Base-by-base conservation (phyloP, 192 early-diverging fungal species). In the Obelidium mucronatum region DNA sequence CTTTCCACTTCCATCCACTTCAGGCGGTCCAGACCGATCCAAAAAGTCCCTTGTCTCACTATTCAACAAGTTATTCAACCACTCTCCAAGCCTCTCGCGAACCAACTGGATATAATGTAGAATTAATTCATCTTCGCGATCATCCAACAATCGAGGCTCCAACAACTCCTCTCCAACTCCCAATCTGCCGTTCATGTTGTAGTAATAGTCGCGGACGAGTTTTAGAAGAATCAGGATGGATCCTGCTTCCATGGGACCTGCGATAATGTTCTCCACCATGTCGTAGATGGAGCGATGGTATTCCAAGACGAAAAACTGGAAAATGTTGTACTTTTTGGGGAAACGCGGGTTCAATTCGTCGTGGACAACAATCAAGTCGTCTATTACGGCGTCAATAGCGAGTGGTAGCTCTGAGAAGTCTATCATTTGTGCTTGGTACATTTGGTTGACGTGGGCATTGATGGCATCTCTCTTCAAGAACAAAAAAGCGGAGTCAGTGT, bases 251-350 rank as follows among this genome's bases (percentile, higher is more conserved):
- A 97, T 87, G 24, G 82, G 83, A 1, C 80, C 83, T 0, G 85
- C 77, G 1, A 91, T 90, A 73, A 98, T 90, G 67, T 86, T 84
- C 79, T 94, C 90, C 22, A 94, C 84, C 70, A 91, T 85, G 31
- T 92, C 90, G 65, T 97, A 96, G 1, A 98, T 92, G 35, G 93
- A 89, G 56, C 91, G 91, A 82, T 99, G 98, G 79, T 97, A 99
- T 85, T 96, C 96, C 35, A 96, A 84, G 1, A 98, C 94, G 81
- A 93, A 97, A 72, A 95, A 92, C 44, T 94, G 93, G 81, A 98
- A 98, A n/a, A 98, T 94, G 71, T 92, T 94, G 87, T 95, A 98
- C 37, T 91, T 91, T 56, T 91, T 89, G 5, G 98, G 97, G 62
- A 98, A 97, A 4, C 87, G 87, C 19, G 96, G 94, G 31, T 88